Conservation (phyloP, 2,329 filamentous ascomycete species). For the Pseudogymnoascus pannorum region DNA sequence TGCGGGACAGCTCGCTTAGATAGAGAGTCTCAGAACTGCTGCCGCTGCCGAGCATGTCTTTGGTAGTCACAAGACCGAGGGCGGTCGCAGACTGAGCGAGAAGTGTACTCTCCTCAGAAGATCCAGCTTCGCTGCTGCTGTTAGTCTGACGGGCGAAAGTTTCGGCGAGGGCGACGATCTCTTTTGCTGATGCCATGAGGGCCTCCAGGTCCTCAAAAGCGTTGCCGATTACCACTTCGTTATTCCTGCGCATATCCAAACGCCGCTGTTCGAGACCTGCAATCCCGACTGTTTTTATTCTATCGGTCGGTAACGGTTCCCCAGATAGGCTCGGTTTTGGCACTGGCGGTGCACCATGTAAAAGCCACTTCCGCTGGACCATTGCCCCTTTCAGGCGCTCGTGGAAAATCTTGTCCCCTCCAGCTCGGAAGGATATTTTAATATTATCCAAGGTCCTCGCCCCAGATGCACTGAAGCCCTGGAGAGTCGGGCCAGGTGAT, state of each 20-base stretch:
- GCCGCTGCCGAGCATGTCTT: slow-evolving; percentile 80
- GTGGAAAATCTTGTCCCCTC: slow-evolving; percentile 83
- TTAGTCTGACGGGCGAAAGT: slow-evolving; percentile 67
- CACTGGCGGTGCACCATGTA: slow-evolving; percentile 81
- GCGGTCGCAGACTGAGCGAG: slow-evolving; percentile 77
- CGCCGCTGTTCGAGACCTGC: slow-evolving; percentile 85
- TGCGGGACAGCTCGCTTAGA: slow-evolving; percentile 76
- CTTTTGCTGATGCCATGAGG: slow-evolving; percentile 94
- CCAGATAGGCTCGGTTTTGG: slow-evolving; percentile 49
- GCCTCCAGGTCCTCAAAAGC: slow-evolving; percentile 96
- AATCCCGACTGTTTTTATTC: slow-evolving; percentile 70
- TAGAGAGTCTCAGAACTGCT: slow-evolving; percentile 74
- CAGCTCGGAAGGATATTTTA: slow-evolving; percentile 84
- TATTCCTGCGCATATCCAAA: slow-evolving; percentile 80
- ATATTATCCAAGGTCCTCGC: slow-evolving; percentile 63
- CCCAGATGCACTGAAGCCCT: slow-evolving; percentile 27
- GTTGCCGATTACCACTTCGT: slow-evolving; percentile 83
- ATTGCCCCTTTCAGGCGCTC: slow-evolving; percentile 83
- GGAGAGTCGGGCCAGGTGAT: slow-evolving; percentile 69
- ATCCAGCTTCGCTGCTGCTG: slow-evolving; percentile 46
- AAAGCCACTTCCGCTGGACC: slow-evolving; percentile 90
- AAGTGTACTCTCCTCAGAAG: slow-evolving; percentile 64
- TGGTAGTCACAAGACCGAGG: slow-evolving; percentile 84
- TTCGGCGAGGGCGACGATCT: slow-evolving; percentile 89
- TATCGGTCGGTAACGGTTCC: slow-evolving; percentile 17